Evolutionary conservation across 2,329 filamentous ascomycete species (phyloP).

Genomic region (Pseudogymnoascus sp.): DNA sequence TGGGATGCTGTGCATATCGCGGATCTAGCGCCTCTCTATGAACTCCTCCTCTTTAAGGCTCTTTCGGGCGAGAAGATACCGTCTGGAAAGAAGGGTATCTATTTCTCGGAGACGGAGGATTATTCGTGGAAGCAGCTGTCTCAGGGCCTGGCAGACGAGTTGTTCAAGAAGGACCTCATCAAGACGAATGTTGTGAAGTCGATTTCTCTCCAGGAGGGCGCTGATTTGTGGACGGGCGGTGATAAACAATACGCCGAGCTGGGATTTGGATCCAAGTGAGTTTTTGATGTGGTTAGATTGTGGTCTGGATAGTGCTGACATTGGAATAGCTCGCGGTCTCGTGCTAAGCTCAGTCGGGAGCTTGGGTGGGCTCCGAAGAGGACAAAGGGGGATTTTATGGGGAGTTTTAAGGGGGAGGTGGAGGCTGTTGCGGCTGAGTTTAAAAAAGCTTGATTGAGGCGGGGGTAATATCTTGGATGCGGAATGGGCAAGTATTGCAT

Average conservation of each 20-base stretch:
- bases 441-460: neutral
- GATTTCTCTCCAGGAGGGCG: slow-evolving; percentile 28
- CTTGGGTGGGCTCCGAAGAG: slow-evolving; percentile 18
- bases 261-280: slow-evolving; percentile 28
- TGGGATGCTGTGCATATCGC: slow-evolving; percentile 41
- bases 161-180: slow-evolving; percentile 28
- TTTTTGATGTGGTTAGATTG: neutral
- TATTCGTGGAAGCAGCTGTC: slow-evolving; percentile 37
- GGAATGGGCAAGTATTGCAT: neutral
- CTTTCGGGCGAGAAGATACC: slow-evolving; percentile 29
- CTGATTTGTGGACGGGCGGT: slow-evolving; percentile 20
- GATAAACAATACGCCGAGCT: slow-evolving; percentile 29
- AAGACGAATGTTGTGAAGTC: slow-evolving; percentile 24
- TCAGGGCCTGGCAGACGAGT: slow-evolving; percentile 31
- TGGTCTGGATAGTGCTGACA: neutral
- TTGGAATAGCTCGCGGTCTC: slow-evolving; percentile 18
- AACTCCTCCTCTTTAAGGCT: slow-evolving; percentile 31
- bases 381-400: slow-evolving; percentile 16
- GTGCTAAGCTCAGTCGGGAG: slow-evolving; percentile 17
- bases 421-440: neutral
- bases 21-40: slow-evolving; percentile 38
- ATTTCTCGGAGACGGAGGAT: slow-evolving; percentile 37
- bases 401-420: neutral
- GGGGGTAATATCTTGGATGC: neutral
- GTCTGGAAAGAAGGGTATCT: slow-evolving; percentile 34